Conservation (phyloP, 2,329 filamentous ascomycete genomes). For the Venturia aucupariae region DNA sequence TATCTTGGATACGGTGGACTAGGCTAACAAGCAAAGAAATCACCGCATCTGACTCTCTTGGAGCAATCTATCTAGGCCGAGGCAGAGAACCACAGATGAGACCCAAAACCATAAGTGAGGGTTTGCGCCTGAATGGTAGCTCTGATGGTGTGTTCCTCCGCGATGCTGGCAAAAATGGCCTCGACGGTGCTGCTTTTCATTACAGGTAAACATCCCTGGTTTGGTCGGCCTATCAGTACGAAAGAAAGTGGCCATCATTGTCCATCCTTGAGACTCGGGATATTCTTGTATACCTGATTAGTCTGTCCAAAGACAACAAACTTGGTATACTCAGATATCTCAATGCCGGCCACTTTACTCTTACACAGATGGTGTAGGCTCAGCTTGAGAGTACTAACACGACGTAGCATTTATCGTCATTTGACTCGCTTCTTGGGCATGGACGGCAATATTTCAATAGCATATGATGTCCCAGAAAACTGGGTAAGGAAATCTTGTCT, state of each 20-base stretch:
- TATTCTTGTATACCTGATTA: too few species aligned
- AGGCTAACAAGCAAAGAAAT: conserved; percentile 35
- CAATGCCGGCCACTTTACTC: too few species aligned
- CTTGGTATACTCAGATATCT: too few species aligned
- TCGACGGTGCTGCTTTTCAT: conserved; percentile 52
- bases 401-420: conserved; percentile 41
- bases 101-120: conserved; percentile 35
- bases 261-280: too few species aligned
- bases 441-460: conserved; percentile 46
- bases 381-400: background rate
- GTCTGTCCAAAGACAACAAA: too few species aligned
- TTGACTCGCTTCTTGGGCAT: conserved; percentile 52
- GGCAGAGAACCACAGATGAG: conserved; percentile 41
- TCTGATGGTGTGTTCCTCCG: conserved; percentile 45
- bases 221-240: too few species aligned
- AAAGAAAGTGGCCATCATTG: too few species aligned
- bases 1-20: background rate
- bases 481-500: conserved; percentile 24
- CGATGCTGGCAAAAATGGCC: conserved; percentile 39
- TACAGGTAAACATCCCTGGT: conserved; percentile 30
- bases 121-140: conserved; percentile 29
- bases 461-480: conserved; percentile 45
- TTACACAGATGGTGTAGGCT: too few species aligned
- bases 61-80: conserved; percentile 50
- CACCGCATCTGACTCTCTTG: conserved; percentile 52